Percentiles rank a stretch among this genome's conserved stretches.
These are phyloP conservation scores for Dictyostelium brefeldianum DNA, from an alignment of 78 protist genomes.

Conservation along the genomic window DNA sequence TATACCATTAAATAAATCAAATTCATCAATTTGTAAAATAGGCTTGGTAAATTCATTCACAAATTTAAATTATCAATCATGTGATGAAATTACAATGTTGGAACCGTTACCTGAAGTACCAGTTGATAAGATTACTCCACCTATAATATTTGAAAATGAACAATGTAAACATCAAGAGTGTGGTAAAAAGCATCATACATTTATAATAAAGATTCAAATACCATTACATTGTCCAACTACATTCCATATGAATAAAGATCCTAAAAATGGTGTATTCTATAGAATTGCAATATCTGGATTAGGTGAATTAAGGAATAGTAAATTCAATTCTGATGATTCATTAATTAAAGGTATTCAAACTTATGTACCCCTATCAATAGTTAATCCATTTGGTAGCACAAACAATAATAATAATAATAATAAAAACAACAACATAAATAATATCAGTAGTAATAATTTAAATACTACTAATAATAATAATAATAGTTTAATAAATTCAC, in stretches of 20 bases:
- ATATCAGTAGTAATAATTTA: background rate
- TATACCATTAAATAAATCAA: background rate
- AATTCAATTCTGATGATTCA: slow-evolving; percentile 54
- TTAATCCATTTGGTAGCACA: slow-evolving; percentile 23
- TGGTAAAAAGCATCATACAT: slow-evolving; percentile 18
- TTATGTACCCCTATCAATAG: slow-evolving; percentile 11
- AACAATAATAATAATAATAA: background rate
- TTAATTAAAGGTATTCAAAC: slow-evolving; percentile 66
- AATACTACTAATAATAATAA: background rate
- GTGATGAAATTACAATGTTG: slow-evolving; percentile 5
- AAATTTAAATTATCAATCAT: background rate
- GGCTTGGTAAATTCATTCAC: background rate
- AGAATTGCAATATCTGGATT: slow-evolving; percentile 37
- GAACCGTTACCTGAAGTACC: slow-evolving; percentile 28
- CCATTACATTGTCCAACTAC: slow-evolving; percentile 28
- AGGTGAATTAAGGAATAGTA: slow-evolving; percentile 43
- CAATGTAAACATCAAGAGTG: slow-evolving; percentile 28
- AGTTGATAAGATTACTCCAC: slow-evolving; percentile 6
- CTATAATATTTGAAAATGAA: background rate
- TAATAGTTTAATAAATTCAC: background rate
- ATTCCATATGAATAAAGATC: slow-evolving; percentile 7
- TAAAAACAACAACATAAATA: background rate
- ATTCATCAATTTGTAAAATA: background rate
- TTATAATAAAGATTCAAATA: slow-evolving; percentile 7
- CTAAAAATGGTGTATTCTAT: slow-evolving; percentile 59